These are phyloP conservation scores for Thelonectria rubi DNA, from an alignment of 2,329 filamentous ascomycete genomes.

Conservation along the genomic window DNA sequence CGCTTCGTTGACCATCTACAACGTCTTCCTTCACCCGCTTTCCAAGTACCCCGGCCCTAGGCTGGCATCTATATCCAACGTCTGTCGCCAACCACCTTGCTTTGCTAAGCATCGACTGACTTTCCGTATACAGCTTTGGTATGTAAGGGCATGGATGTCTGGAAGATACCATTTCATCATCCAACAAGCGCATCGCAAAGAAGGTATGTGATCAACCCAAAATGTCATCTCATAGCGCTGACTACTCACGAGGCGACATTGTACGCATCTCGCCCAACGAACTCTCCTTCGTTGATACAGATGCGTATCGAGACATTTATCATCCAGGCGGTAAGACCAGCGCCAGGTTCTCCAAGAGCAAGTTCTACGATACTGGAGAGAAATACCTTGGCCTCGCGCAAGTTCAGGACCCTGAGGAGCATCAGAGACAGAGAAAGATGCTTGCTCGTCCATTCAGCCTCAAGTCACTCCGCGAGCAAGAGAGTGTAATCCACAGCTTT, in stretches of 20 bases:
- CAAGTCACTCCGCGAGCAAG: conserved; percentile 18
- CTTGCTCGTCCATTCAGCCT: conserved; percentile 28
- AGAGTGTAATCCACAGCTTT: conserved; percentile 15
- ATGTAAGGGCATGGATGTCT: conserved; percentile 2
- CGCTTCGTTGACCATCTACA: conserved; percentile 17
- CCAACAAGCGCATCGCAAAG: conserved; percentile 18
- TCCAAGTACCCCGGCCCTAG: conserved; percentile 35
- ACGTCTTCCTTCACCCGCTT: conserved; percentile 32
- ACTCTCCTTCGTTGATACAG: conserved; percentile 23
- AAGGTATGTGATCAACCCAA: conserved; percentile 13
- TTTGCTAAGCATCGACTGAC: background rate
- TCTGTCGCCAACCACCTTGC: background rate
- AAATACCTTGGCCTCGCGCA: conserved; percentile 13
- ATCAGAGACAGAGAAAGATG: conserved; percentile 18
- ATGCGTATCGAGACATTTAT: conserved; percentile 34
- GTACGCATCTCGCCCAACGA: conserved; percentile 33
- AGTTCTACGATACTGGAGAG: conserved; percentile 18
- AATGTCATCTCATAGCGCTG: background rate
- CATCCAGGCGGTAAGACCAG: conserved; percentile 23
- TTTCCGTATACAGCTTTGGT: conserved; percentile 3
- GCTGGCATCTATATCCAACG: conserved; percentile 32
- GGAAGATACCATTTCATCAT: conserved; percentile 6
- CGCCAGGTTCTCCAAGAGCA: conserved; percentile 20
- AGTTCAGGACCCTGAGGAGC: conserved; percentile 18
- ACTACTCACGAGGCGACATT: conserved; percentile 11